A percentile compares a stretch with the other conserved stretches of the same genome.
These are phyloP conservation scores for Parastagonospora nodorum DNA, from an alignment of 2,329 filamentous ascomycete genomes.

Conservation along the genomic window DNA sequence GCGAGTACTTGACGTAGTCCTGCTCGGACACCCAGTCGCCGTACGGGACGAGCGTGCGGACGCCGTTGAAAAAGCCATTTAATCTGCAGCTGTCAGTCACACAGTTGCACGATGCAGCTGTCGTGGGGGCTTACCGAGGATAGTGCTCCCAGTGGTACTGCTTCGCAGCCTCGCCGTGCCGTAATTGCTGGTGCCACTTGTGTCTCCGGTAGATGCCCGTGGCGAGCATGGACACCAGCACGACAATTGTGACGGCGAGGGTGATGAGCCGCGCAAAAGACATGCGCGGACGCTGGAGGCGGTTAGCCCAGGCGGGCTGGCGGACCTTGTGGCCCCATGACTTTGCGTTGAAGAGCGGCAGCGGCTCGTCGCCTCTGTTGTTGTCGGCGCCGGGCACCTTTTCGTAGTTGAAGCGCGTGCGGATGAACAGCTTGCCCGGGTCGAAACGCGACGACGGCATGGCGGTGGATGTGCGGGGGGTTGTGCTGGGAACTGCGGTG, in stretches of 20 bases:
- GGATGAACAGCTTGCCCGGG: conserved; percentile 52
- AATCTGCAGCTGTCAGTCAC: conserved; percentile 40
- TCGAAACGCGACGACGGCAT: conserved; percentile 48
- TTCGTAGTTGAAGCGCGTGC: conserved; percentile 53
- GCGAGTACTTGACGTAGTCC: conserved; percentile 47
- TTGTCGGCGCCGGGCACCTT: conserved; percentile 50
- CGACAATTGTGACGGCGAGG: conserved; percentile 47
- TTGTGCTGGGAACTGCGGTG: conserved; percentile 8
- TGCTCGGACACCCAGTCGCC: conserved; percentile 53
- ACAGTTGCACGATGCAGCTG: neutral
- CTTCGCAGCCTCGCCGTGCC: conserved; percentile 38
- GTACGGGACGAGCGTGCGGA: conserved; percentile 52
- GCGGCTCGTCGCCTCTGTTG: conserved; percentile 47
- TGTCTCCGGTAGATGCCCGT: conserved; percentile 49
- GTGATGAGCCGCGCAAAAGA: conserved; percentile 50
- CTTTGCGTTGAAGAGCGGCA: conserved; percentile 46
- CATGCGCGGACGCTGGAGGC: conserved; percentile 49
- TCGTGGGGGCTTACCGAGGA: conserved; percentile 40
- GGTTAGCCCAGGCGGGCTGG: conserved; percentile 45
- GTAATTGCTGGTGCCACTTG: conserved; percentile 39
- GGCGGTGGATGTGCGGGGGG: conserved; percentile 8
- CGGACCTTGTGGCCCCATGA: conserved; percentile 41
- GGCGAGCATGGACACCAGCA: conserved; percentile 49
- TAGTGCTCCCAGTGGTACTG: conserved; percentile 55
- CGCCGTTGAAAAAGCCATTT: conserved; percentile 55